Conservation (phyloP, 495 filamentous ascomycete species). For the Chaetomium cochliodes region DNA sequence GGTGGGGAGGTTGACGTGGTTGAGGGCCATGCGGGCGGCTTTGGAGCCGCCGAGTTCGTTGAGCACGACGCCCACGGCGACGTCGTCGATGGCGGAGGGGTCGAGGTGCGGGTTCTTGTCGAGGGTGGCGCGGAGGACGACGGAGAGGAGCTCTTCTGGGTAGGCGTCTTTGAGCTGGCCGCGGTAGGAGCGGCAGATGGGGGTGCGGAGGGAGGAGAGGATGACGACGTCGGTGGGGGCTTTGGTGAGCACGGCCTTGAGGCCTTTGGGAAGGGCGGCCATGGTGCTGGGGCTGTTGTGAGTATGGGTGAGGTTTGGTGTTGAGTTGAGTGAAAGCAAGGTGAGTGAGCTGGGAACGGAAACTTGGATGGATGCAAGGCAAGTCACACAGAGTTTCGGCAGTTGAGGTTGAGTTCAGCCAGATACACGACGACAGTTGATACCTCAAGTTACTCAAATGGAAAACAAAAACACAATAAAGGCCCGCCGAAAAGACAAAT, state of each 20-base stretch:
- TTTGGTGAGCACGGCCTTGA: slow-evolving; percentile 76
- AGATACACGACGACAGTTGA: not conserved
- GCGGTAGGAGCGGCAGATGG: slow-evolving; percentile 76
- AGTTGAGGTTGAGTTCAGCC: slow-evolving; percentile 6
- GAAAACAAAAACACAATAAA: not conserved
- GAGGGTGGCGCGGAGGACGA: slow-evolving; percentile 80
- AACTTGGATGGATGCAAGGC: not conserved
- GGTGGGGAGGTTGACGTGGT: slow-evolving; percentile 74
- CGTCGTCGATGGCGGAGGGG: slow-evolving; percentile 70
- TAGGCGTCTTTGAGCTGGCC: slow-evolving; percentile 85
- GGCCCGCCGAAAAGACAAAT: not conserved
- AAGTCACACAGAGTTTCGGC: slow-evolving; percentile 4
- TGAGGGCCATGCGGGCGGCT: slow-evolving; percentile 85
- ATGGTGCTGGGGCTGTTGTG: slow-evolving; percentile 21
- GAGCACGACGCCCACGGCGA: slow-evolving; percentile 82
- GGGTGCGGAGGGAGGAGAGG: slow-evolving; percentile 82
- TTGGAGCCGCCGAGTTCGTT: slow-evolving; percentile 89
- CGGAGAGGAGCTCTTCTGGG: slow-evolving; percentile 81
- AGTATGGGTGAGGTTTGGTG: not conserved
- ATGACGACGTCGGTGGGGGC: slow-evolving; percentile 81
- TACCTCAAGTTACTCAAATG: not conserved
- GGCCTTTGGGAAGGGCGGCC: slow-evolving; percentile 50
- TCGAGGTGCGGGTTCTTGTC: slow-evolving; percentile 72
- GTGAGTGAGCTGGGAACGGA: not conserved
- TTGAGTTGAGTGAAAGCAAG: not conserved